Base-by-base conservation (phyloP, 2,329 filamentous ascomycete genomes). In the Stachybotrys chartarum region DNA sequence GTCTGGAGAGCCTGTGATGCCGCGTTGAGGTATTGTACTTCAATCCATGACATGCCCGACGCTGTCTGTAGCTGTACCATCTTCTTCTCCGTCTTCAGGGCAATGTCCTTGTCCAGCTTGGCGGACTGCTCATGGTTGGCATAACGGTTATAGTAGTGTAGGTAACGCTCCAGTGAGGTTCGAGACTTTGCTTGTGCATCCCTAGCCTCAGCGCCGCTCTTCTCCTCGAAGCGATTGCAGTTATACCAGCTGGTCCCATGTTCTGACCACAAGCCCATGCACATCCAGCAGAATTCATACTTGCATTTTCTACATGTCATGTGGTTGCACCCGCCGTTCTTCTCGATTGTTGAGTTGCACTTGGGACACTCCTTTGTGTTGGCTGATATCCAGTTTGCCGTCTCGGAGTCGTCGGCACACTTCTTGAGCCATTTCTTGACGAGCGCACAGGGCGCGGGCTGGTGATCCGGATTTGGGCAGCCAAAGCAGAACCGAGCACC, bases 241-340 rank as follows among this genome's bases (percentile, higher is more conserved):
- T 96, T 99, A 78, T 99, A 99, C 94, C 94, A 99, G 73, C 91
- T 96, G 4, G 93, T 99, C 59, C 94, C 94, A 69, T 99, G 94
- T 72, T 99, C 94, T 1, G 91, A 95, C 94, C 94, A 99, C 1
- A 96, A 78, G 0, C 94, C 94, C 94, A 99, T 99, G 68, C 94
- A 99, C 89, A 99, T 97, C 94, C 94, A 99, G 75, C 94, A 99
- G 67, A 99, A 97, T 67, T 97, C 92, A 67, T 97, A 87, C 66
- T 91, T 91, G 76, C 92, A 97, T 72, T 97, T 97, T 55, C 92
- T 81, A 70, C 92, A 97, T 0, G 92, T 97, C 92, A 97, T 97
- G 71, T 97, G 92, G 75, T 97, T 97, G 76, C 92, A 97, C 4
- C 92, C 92, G 53, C 92, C 92, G 62, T 99, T 99, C 82, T 99